These are phyloP conservation scores for Erucastrum elatum DNA, from an alignment of 345 rosid genomes.

Conservation along the genomic window DNA sequence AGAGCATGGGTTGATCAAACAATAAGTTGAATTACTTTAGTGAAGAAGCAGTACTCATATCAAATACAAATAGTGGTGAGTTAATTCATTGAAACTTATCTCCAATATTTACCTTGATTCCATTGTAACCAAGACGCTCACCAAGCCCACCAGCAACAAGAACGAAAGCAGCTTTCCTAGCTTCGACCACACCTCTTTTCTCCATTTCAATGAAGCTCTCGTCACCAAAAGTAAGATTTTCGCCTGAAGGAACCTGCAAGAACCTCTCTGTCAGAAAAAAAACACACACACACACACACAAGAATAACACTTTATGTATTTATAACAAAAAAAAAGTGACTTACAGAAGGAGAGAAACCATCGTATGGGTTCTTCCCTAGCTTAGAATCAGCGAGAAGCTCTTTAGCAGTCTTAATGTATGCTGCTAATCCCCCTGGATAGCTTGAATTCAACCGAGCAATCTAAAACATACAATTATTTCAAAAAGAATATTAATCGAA, in stretches of 20 bases:
- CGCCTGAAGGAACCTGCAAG: conserved; percentile 85
- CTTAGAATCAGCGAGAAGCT: conserved; percentile 87
- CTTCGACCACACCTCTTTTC: conserved; percentile 73
- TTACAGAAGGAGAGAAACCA: conserved; percentile 93
- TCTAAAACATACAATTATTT: conserved; percentile 44
- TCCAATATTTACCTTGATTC: conserved; percentile 70
- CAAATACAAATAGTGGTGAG: too few relatives aligned
- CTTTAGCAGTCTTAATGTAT: conserved; percentile 69
- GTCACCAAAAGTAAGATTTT: conserved; percentile 61
- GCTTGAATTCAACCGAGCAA: conserved; percentile 67
- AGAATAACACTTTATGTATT: neutral
- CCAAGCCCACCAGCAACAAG: conserved; percentile 99
- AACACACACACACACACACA: neutral
- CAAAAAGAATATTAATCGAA: neutral
- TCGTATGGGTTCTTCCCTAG: conserved; percentile 92
- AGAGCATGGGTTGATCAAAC: neutral
- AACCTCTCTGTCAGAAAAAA: neutral
- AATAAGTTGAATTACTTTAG: neutral
- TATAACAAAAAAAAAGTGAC: conserved; percentile 7
- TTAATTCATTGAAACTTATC: neutral
- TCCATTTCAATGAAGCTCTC: conserved; percentile 72
- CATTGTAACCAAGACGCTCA: conserved; percentile 96
- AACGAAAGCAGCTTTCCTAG: conserved; percentile 84
- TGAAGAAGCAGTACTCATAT: neutral
- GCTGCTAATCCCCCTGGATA: conserved; percentile 88